phyloP scores from a whole-genome alignment of 352 stramenopile species.

The Phytophthora tubulina region DNA sequence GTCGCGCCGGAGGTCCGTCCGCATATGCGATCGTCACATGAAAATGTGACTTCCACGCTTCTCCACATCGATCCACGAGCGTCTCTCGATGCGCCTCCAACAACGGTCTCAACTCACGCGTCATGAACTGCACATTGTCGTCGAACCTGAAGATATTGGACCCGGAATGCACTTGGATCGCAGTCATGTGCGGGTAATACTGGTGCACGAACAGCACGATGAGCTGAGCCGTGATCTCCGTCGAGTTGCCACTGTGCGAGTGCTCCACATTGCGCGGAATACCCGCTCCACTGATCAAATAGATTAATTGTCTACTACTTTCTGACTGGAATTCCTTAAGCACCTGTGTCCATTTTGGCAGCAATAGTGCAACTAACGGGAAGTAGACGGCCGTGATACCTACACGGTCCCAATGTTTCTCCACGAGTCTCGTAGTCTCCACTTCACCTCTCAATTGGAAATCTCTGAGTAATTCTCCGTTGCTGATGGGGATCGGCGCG shows the following conservation, averaged over 20 bases:
- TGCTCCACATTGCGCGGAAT: constrained; percentile 95
- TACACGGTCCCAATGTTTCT: constrained; percentile 72
- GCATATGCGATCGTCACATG: constrained; percentile 97
- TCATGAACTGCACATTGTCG: constrained; percentile 98
- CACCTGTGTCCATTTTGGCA: constrained; percentile 94
- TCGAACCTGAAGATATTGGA: constrained; percentile 97
- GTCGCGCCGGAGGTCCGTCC: constrained; percentile 95
- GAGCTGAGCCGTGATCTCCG: constrained; percentile 92
- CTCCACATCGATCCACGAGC: constrained; percentile 90
- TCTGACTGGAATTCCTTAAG: constrained; percentile 83
- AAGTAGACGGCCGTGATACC: constrained; percentile 94
- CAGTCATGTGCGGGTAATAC: constrained; percentile 94
- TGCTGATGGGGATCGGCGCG: constrained; percentile 62
- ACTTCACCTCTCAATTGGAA: constrained; percentile 74
- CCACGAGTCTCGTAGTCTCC: constrained; percentile 67
- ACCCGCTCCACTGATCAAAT: constrained; percentile 96
- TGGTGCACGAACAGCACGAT: constrained; percentile 94
- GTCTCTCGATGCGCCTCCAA: constrained; percentile 95
- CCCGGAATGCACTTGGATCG: constrained; percentile 95
- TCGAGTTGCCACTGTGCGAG: constrained; percentile 95
- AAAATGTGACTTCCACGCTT: constrained; percentile 95
- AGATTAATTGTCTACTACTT: constrained; percentile 92
- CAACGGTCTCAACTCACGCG: constrained; percentile 93
- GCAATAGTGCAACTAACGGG: constrained; percentile 93
- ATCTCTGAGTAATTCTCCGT: constrained; percentile 49